phyloP scores from a whole-genome alignment of 164 flowering plant genomes.

The Dillenia turbinata region DNA sequence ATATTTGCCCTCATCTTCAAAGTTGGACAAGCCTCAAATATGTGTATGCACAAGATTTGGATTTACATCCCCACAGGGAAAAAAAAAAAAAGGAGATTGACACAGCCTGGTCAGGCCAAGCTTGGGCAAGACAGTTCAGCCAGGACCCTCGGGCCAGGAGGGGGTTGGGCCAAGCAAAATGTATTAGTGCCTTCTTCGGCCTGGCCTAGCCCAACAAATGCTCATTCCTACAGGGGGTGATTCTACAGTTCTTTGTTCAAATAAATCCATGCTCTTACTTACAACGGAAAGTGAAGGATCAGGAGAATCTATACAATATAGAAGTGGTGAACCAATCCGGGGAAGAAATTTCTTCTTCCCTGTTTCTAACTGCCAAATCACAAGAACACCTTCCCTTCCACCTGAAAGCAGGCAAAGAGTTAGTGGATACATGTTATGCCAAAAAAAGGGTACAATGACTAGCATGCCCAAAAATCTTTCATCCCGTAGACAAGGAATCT shows the following conservation, averaged over 20 bases:
- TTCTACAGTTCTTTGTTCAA: neutral
- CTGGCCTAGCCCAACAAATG: too few species aligned
- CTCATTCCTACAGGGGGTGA: neutral
- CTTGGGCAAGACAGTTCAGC: too few species aligned
- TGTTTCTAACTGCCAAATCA: conserved; percentile 94
- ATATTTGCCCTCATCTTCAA: too few species aligned
- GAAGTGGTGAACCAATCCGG: conserved; percentile 79
- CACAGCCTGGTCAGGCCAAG: too few species aligned
- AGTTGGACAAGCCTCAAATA: too few species aligned
- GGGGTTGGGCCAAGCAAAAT: too few species aligned
- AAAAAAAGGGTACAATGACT: neutral
- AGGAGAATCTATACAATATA: conserved; percentile 56
- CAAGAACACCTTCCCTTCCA: conserved; percentile 94
- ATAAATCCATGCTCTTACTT: conserved; percentile 26
- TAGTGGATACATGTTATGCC: neutral
- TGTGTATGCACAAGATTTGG: too few species aligned
- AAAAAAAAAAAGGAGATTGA: too few species aligned
- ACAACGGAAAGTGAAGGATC: conserved; percentile 83
- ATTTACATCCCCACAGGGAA: too few species aligned
- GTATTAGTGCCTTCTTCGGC: too few species aligned
- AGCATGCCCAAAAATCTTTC: neutral
- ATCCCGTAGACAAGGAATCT: too few species aligned
- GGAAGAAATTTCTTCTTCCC: conserved; percentile 86
- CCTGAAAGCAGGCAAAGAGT: conserved; percentile 31
- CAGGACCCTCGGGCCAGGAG: too few species aligned